These are phyloP conservation scores for Arabis alpina DNA, from an alignment of 345 rosid species.

Conservation along the genomic window DNA sequence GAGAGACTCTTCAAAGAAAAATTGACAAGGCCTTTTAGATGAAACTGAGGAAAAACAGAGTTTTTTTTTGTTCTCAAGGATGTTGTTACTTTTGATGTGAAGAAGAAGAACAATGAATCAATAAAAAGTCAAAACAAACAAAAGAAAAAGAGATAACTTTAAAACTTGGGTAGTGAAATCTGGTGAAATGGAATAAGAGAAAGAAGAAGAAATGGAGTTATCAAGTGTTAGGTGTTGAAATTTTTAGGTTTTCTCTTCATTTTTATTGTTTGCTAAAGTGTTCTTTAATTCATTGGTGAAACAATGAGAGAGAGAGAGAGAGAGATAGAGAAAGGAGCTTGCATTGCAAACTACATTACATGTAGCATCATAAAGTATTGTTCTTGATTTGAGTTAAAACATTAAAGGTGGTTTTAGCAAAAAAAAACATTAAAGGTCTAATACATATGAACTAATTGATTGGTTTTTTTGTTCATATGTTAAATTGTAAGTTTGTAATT, in stretches of 20 bases:
- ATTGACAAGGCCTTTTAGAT: background rate
- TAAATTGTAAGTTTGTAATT: no score
- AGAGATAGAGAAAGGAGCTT: conserved; percentile 27
- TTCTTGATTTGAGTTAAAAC: no score
- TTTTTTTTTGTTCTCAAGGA: background rate
- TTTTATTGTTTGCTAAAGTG: background rate
- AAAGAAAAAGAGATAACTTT: conserved; percentile 26
- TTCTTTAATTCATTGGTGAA: conserved; percentile 24
- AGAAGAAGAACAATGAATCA: conserved; percentile 21
- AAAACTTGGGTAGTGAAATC: conserved; percentile 30
- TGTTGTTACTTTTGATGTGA: conserved; percentile 19
- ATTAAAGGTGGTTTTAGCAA: no score
- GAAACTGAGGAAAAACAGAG: conserved; percentile 11
- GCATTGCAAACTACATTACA: conserved; percentile 30
- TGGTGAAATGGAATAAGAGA: conserved; percentile 39
- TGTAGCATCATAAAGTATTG: no score
- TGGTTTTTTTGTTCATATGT: no score
- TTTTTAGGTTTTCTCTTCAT: background rate
- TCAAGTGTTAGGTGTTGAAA: conserved; percentile 78
- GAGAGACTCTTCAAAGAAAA: conserved; percentile 38
- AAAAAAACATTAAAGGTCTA: no score
- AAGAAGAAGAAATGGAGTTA: conserved; percentile 68
- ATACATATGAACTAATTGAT: no score
- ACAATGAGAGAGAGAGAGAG: background rate
- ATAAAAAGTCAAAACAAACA: background rate